Percentiles rank a stretch among this genome's conserved stretches.
Evolutionary conservation across 495 filamentous ascomycete genomes (phyloP).

Genomic region (Aspergillus homomorphus): DNA sequence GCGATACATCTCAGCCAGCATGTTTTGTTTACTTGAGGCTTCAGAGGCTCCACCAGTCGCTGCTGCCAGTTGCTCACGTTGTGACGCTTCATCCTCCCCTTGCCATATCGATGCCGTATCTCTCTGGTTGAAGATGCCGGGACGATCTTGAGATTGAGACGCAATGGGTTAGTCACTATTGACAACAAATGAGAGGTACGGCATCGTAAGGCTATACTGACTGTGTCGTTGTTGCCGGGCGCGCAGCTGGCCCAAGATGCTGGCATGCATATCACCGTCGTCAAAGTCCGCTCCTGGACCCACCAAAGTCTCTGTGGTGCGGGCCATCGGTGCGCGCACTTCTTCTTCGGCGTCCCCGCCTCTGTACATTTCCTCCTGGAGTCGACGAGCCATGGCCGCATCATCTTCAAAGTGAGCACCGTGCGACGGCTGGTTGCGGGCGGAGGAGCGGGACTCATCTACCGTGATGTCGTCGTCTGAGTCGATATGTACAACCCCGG

Average conservation of each 20-base stretch:
- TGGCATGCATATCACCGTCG: conserved; percentile 58
- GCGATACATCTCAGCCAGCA: conserved; percentile 85
- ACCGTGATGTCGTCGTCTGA: conserved; percentile 56
- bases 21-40: conserved; percentile 61
- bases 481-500: conserved; percentile 68
- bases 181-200: background rate
- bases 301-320: conserved; percentile 87
- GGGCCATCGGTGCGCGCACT: conserved; percentile 85
- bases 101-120: conserved; percentile 72
- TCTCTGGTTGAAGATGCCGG: conserved; percentile 84
- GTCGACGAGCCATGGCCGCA: conserved; percentile 82
- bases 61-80: conserved; percentile 51
- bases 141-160: conserved; percentile 38
- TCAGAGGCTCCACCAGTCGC: conserved; percentile 75
- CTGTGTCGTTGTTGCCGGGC: conserved; percentile 46
- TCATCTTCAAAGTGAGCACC: conserved; percentile 67
- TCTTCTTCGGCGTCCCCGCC: conserved; percentile 53
- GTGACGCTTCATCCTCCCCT: conserved; percentile 46
- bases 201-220: conserved; percentile 29
- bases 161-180: conserved; percentile 12
- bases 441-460: conserved; percentile 26
- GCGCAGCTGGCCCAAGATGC: conserved; percentile 64
- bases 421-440: conserved; percentile 14
- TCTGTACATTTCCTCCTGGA: conserved; percentile 89
- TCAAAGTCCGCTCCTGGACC: conserved; percentile 62